phyloP scores from a whole-genome alignment of 805 yeast species.

The Saccharomycopsis selenospora region DNA sequence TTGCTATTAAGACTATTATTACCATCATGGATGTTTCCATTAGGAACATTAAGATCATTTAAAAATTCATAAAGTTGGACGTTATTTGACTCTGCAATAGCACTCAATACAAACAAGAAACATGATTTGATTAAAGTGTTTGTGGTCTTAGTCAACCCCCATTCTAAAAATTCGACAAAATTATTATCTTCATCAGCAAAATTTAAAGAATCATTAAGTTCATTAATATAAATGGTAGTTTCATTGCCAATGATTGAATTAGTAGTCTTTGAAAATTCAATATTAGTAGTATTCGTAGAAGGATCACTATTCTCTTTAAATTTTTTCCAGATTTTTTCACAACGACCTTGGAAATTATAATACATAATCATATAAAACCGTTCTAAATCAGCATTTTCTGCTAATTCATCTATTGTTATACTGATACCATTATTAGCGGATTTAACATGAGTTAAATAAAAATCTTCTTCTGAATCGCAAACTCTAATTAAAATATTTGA shows the following conservation, averaged over 20 bases:
- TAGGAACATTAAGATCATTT: conserved; percentile 21
- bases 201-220: conserved; percentile 38
- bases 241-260: neutral
- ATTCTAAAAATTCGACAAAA: conserved; percentile 71
- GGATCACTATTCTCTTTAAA: neutral
- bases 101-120: conserved; percentile 70
- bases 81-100: conserved; percentile 39
- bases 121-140: conserved; percentile 70
- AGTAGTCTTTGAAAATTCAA: neutral
- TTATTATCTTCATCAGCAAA: conserved; percentile 66
- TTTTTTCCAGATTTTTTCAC: neutral
- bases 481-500: conserved; percentile 34
- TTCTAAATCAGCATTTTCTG: conserved; percentile 78
- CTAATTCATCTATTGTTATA: conserved; percentile 51
- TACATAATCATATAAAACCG: conserved; percentile 53
- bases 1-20: too few species aligned
- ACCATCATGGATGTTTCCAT: neutral
- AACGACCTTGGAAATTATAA: neutral
- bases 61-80: conserved; percentile 43
- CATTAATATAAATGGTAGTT: neutral
- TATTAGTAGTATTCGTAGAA: neutral
- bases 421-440: conserved; percentile 24
- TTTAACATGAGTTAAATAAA: conserved; percentile 24
- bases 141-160: conserved; percentile 82
- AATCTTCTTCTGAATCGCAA: conserved; percentile 22